A percentile compares a stretch with the other conserved stretches of the same genome.
These are phyloP conservation scores for Trichophyton schoenleinii DNA, from an alignment of 2,329 filamentous ascomycete species.

Conservation along the genomic window DNA sequence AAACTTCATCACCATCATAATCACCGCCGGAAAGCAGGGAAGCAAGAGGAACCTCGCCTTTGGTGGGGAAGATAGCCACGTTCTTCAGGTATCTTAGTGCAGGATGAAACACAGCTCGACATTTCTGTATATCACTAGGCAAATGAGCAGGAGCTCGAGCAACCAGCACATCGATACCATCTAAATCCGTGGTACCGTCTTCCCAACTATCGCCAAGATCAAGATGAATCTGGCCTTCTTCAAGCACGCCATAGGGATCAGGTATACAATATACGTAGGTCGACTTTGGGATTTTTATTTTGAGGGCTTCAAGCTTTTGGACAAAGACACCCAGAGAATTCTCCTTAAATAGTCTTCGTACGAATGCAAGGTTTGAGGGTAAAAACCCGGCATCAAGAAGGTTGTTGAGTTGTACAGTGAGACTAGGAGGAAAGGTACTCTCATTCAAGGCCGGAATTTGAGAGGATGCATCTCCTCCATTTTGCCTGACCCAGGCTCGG, in stretches of 20 bases:
- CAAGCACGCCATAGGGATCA: constrained; percentile 41
- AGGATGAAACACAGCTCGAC: constrained; percentile 36
- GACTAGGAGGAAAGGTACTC: constrained; percentile 21
- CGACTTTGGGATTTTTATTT: constrained; percentile 39
- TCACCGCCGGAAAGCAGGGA: constrained; percentile 52
- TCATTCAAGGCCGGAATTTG: constrained; percentile 18
- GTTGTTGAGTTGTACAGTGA: constrained; percentile 24
- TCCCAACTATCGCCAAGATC: constrained; percentile 39
- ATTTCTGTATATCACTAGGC: constrained; percentile 48
- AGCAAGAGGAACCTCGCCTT: constrained; percentile 42
- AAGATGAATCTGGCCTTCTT: constrained; percentile 44
- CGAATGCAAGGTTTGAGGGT: constrained; percentile 29
- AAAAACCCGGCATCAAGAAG: constrained; percentile 37
- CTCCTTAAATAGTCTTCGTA: constrained; percentile 29
- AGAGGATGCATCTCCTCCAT: background rate
- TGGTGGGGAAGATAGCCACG: constrained; percentile 45
- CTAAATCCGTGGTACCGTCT: constrained; percentile 31
- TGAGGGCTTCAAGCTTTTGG: constrained; percentile 34
- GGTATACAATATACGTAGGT: constrained; percentile 46
- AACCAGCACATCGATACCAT: constrained; percentile 42
- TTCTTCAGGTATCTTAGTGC: constrained; percentile 44
- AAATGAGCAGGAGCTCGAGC: constrained; percentile 46
- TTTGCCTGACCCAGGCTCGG: constrained; percentile 17
- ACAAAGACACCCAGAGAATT: constrained; percentile 30
- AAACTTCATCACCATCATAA: constrained; percentile 51